Conservation (phyloP, 2,329 filamentous ascomycete species). For the Leptosphaerulina australis region DNA sequence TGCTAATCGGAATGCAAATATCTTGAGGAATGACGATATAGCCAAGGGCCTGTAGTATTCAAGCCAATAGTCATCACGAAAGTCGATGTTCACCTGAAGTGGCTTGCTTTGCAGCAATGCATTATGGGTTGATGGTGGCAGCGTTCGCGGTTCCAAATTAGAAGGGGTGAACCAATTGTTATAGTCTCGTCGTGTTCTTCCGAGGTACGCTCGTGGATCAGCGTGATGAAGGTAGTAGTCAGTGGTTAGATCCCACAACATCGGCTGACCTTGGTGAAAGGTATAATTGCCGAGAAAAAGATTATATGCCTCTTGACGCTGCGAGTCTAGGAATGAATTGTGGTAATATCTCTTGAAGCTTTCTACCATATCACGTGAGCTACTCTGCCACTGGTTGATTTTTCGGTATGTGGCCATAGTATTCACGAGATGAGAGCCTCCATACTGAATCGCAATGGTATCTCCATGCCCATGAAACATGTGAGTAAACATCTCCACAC, state of each 20-base stretch:
- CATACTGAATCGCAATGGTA: constrained; percentile 96
- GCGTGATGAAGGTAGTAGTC: constrained; percentile 97
- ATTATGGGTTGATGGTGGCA: constrained; percentile 60
- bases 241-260: constrained; percentile 94
- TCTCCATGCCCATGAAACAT: constrained; percentile 98
- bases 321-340: constrained; percentile 97
- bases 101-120: constrained; percentile 35
- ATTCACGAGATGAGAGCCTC: constrained; percentile 95
- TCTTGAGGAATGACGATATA: constrained; percentile 86
- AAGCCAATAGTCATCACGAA: constrained; percentile 93
- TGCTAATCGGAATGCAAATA: constrained; percentile 92
- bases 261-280: constrained; percentile 82
- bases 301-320: constrained; percentile 97
- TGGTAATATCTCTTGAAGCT: constrained; percentile 99
- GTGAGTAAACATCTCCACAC: constrained; percentile 92
- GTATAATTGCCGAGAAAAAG: constrained; percentile 96
- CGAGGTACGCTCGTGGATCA: constrained; percentile 75
- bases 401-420: constrained; percentile 99
- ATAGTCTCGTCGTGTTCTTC: constrained; percentile 71
- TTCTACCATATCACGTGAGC: constrained; percentile 98
- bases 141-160: constrained; percentile 67
- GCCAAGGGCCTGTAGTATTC: constrained; percentile 93
- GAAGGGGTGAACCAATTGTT: constrained; percentile 86
- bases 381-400: constrained; percentile 98
- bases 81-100: constrained; percentile 53